phyloP scores from a whole-genome alignment of 2,329 filamentous ascomycete species.

The Trichoderma sp. region DNA sequence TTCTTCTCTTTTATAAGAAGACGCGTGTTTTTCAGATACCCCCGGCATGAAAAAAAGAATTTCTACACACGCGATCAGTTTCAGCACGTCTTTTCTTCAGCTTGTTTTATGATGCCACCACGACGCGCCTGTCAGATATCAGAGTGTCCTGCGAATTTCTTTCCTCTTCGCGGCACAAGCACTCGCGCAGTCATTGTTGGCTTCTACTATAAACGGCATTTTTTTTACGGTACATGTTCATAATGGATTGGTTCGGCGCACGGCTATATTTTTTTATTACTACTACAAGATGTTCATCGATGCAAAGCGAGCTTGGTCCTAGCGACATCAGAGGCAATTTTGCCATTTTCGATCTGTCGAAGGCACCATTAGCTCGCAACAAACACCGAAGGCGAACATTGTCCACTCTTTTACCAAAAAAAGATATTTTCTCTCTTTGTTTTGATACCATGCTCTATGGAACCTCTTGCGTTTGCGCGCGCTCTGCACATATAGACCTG shows the following conservation, averaged over 20 bases:
- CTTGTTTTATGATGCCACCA: slow-evolving; percentile 20
- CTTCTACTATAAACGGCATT: slow-evolving; percentile 24
- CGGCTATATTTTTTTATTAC: slow-evolving; percentile 25
- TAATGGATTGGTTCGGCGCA: slow-evolving; percentile 44
- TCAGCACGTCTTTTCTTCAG: slow-evolving; percentile 31
- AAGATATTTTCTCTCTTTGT: neutral
- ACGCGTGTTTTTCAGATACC: slow-evolving; percentile 47
- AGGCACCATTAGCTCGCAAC: neutral
- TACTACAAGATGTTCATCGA: slow-evolving; percentile 24
- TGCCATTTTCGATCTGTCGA: neutral
- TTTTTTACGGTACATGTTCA: slow-evolving; percentile 38
- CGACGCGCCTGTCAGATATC: neutral
- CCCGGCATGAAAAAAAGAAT: slow-evolving; percentile 45
- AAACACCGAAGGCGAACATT: slow-evolving; percentile 13
- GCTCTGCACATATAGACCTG: slow-evolving; percentile 30
- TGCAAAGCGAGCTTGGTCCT: neutral
- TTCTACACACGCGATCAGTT: slow-evolving; percentile 36
- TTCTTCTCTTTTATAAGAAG: slow-evolving; percentile 35
- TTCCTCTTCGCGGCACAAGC: slow-evolving; percentile 12
- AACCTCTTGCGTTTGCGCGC: slow-evolving; percentile 26
- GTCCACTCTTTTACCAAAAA: slow-evolving; percentile 15
- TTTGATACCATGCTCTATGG: slow-evolving; percentile 24
- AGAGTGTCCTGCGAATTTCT: slow-evolving; percentile 6
- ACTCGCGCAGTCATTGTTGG: slow-evolving; percentile 11
- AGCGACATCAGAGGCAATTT: neutral